Base-by-base conservation (phyloP, 176 grass and related monocot species). In the Rhynchospora breviuscula region DNA sequence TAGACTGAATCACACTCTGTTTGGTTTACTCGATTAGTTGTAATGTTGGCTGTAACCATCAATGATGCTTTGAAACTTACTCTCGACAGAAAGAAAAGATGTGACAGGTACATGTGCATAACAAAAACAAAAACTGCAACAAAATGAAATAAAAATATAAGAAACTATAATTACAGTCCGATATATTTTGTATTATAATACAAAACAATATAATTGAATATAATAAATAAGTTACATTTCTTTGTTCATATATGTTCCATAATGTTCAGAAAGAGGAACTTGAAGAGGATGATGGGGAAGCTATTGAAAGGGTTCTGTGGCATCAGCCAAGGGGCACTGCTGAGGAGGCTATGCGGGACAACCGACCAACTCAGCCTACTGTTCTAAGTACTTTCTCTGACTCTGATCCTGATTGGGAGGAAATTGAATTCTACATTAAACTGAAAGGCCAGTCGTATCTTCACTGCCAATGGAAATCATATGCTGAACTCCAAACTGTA, bases 361-460 rank as follows among this genome's bases (percentile, higher is more conserved):
- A 72, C 48, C 91, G 85, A 83, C 93, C 91, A 79, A 85, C 79
- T 81, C 89, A 86, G 79, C 96, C 96, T 93, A 84, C 84, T 90
- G 88, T 95, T 29, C 15, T 63, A 48, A 95, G 89, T 80, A 81
- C 87, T 81, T 82, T 84, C 64, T 89, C 63, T 10, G 91, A 99
- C 23, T 83, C 75, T 23, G 85, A 95, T 76, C 86, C 85, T 85
- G 86, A 86, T 23, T 99, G 96, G 93, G 91, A 99, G 64, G 88
- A 93, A 83, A 71, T 95, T 60, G 96, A 99, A 70, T 99, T 99
- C 82, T 99, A 99, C 84, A 91, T 99, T 91, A 99, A 99, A 89
- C 87, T 91, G 89, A 99, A 99, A 87, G 96, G 96, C 35, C 91
- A 99, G 66, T 99, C 96, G 44, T 93, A 95, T 81, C 73, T 99